phyloP scores from a whole-genome alignment of 805 yeast genomes.

The Pichia membranifaciens region DNA sequence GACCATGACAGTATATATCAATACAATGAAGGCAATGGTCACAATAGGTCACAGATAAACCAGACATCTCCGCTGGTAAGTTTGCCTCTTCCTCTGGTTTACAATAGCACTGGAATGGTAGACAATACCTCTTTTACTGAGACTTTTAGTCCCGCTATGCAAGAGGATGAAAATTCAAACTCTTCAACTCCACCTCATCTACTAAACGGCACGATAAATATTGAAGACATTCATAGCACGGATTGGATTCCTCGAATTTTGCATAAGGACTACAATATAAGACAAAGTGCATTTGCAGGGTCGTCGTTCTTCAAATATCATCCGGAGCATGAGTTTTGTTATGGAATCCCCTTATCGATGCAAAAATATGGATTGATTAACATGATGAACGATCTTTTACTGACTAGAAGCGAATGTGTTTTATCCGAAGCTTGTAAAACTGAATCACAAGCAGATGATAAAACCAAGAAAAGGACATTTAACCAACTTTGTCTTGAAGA shows the following conservation, averaged over 20 bases:
- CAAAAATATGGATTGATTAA: slow-evolving; percentile 22
- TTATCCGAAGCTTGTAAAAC: background rate
- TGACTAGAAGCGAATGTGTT: slow-evolving; percentile 14
- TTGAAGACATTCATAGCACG: background rate
- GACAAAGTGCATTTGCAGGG: slow-evolving; percentile 2
- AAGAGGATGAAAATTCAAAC: background rate
- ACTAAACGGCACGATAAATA: background rate
- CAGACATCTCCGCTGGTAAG: background rate
- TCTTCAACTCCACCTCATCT: slow-evolving; percentile 5
- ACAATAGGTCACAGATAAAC: background rate
- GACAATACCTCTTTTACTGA: background rate
- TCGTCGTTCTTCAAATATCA: slow-evolving; percentile 25
- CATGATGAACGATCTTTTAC: slow-evolving; percentile 24
- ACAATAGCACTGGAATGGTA: too few species aligned
- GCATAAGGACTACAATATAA: background rate
- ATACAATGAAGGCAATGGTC: background rate
- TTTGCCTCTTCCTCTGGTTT: too few species aligned
- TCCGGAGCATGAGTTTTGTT: slow-evolving; percentile 20
- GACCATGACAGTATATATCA: background rate
- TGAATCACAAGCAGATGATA: background rate
- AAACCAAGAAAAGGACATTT: slow-evolving; percentile 14
- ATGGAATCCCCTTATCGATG: slow-evolving; percentile 17
- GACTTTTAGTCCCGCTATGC: background rate
- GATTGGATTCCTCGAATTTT: background rate
- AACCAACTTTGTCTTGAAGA: slow-evolving; percentile 13